Base-by-base conservation (phyloP, 371 early-diverging fungal genomes). In the Cokeromyces recurvatus region DNA sequence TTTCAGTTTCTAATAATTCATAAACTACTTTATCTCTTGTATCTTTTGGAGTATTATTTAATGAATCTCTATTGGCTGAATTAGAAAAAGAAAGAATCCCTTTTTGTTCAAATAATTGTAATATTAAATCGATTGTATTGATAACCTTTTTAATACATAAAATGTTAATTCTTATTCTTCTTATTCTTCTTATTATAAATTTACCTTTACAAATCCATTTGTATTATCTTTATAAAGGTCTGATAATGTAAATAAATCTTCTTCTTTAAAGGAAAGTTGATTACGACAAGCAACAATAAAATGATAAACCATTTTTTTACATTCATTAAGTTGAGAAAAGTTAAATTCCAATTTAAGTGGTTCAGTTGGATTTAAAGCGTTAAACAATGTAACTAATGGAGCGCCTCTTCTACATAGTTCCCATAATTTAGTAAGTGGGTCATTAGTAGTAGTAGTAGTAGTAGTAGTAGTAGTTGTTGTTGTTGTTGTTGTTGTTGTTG, bases 181-280 rank as follows among this genome's bases (percentile, higher is more conserved):
- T 29, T 29, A 8, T 29, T 29, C 11, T 29, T 29, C 11, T 11
- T 5, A 5, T 29, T 29, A 29, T 29, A n/a, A 15, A n/a, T 34
- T 35, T 77, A 95, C 95, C 83, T 93, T 96, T 54, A 95, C 87
- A 63, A 95, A 91, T 23, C 89, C 91, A 59, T 90, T 90, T 22
- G 94, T 96, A 64, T 95, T 95, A 53, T 97, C 94, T 57, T 87
- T 85, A 59, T 87, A 92, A 21, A 95, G 66, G 41, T 94, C 94
- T 4, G 84, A 71, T 43, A 95, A 82, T 38, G 91, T 79, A 52
- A 95, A 92, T 25, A 89, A 62, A 50, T 92, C 85, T 31, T 90
- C 86, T 29, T 91, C 88, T 16, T 60, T 48, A 34, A 92, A 73
- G 9, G 74, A 57, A 16, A 90, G 66, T 51, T 89, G 82, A 7